Percentiles rank a stretch among this genome's conserved stretches.
Conservation (phyloP, 1,139 yeast genomes). For the Geotrichum bryndzae region DNA sequence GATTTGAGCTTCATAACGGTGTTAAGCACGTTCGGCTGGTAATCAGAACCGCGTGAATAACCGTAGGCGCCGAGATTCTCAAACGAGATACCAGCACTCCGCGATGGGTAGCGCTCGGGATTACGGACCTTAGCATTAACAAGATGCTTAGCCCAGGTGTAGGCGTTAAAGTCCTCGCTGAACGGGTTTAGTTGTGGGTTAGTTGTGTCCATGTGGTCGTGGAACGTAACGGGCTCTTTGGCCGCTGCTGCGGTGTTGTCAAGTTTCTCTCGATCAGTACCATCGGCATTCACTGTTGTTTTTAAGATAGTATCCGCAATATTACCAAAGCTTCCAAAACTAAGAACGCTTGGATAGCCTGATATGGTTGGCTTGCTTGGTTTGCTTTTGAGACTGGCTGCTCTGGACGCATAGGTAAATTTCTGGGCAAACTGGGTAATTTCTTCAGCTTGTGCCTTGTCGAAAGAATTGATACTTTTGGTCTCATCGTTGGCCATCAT, state of each 20-base stretch:
- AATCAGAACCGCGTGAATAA: constrained; percentile 63
- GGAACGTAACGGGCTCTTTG: neutral
- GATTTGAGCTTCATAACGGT: constrained; percentile 40
- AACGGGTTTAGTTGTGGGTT: constrained; percentile 40
- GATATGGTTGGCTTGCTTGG: neutral
- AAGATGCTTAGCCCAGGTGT: constrained; percentile 65
- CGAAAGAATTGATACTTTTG: neutral
- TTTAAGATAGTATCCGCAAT: neutral
- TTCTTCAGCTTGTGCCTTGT: neutral
- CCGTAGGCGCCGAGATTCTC: constrained; percentile 62
- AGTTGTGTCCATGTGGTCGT: neutral
- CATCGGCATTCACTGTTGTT: neutral
- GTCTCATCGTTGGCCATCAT: neutral
- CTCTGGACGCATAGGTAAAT: neutral
- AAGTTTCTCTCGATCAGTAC: neutral
- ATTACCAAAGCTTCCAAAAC: neutral
- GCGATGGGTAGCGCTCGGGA: constrained; percentile 59
- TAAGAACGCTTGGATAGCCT: neutral
- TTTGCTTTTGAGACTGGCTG: neutral
- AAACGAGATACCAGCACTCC: constrained; percentile 60
- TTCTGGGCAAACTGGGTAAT: constrained; percentile 6
- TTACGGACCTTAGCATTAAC: constrained; percentile 51
- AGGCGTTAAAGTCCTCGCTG: constrained; percentile 49
- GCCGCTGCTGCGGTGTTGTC: neutral
- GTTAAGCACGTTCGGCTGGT: constrained; percentile 61